These are phyloP conservation scores for Fusarium hainanense DNA, from an alignment of 2,329 filamentous ascomycete species.

Conservation along the genomic window DNA sequence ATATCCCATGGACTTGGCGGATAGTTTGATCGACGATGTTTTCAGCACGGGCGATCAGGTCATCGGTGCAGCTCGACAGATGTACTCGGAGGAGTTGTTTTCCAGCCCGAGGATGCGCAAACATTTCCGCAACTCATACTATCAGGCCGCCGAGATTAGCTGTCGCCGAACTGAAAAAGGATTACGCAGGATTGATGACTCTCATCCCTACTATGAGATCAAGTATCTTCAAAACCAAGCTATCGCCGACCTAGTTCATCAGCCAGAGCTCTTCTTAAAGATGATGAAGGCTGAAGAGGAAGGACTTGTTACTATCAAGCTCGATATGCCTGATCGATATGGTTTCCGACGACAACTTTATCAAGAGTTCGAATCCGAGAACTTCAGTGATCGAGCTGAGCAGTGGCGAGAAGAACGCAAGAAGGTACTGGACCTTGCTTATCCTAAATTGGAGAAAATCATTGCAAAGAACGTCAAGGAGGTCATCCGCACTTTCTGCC, in stretches of 20 bases:
- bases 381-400: constrained; percentile 93
- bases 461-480: constrained; percentile 96
- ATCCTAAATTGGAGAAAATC: constrained; percentile 82
- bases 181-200: constrained; percentile 89
- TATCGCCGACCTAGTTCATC: constrained; percentile 80
- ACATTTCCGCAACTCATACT: constrained; percentile 84
- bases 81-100: constrained; percentile 92
- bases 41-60: constrained; percentile 82
- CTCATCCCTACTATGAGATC: constrained; percentile 96
- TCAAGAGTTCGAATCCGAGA: constrained; percentile 90
- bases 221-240: constrained; percentile 95
- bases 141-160: constrained; percentile 84
- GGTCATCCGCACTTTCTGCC: constrained; percentile 90
- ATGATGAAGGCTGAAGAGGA: constrained; percentile 99
- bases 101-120: constrained; percentile 91
- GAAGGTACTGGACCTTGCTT: constrained; percentile 84
- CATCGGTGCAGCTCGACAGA: constrained; percentile 80
- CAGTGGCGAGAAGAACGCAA: constrained; percentile 92
- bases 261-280: constrained; percentile 91
- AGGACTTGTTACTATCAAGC: constrained; percentile 85
- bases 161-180: constrained; percentile 95
- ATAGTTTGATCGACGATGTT: constrained; percentile 76
- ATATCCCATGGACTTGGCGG: constrained; percentile 87
- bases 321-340: constrained; percentile 79
- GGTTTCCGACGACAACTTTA: constrained; percentile 82